Evolutionary conservation across 73 alveolate species (phyloP).

Genomic region (Effrenium voratum): DNA sequence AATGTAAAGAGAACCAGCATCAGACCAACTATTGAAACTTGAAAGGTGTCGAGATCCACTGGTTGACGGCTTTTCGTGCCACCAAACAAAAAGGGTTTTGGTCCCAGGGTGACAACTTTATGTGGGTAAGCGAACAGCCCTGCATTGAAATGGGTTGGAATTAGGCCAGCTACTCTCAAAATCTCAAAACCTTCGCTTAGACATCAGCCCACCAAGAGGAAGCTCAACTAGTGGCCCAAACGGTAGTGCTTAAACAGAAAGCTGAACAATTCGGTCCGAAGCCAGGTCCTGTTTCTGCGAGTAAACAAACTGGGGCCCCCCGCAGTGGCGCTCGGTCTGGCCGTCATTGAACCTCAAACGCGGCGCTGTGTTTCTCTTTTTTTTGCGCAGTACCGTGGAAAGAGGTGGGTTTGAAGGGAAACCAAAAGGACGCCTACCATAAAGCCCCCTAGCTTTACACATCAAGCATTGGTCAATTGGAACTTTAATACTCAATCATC

Average conservation of each 20-base stretch:
- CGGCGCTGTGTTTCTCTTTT: not conserved
- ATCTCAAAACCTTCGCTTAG: not conserved
- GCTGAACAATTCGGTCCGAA: not conserved
- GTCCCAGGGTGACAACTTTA: too few species aligned
- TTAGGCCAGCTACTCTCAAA: too few species aligned
- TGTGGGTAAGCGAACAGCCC: too few species aligned
- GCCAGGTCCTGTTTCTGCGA: not conserved
- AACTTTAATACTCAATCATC: not conserved
- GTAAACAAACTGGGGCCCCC: not conserved
- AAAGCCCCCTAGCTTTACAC: not conserved
- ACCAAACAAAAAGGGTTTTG: too few species aligned
- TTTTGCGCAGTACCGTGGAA: not conserved
- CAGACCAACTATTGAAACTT: not conserved
- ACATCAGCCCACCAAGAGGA: not conserved
- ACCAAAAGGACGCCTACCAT: not conserved
- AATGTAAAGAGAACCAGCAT: not conserved
- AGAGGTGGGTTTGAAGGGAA: not conserved
- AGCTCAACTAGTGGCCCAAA: not conserved
- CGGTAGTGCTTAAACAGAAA: not conserved
- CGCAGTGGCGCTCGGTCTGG: conserved; percentile 78
- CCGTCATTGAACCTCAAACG: conserved; percentile 36
- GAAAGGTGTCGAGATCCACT: too few species aligned
- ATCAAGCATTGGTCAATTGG: not conserved
- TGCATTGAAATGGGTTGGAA: too few species aligned
- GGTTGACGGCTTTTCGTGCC: too few species aligned